Base-by-base conservation (phyloP, 805 yeast genomes). In the Yueomyces sinensis region DNA sequence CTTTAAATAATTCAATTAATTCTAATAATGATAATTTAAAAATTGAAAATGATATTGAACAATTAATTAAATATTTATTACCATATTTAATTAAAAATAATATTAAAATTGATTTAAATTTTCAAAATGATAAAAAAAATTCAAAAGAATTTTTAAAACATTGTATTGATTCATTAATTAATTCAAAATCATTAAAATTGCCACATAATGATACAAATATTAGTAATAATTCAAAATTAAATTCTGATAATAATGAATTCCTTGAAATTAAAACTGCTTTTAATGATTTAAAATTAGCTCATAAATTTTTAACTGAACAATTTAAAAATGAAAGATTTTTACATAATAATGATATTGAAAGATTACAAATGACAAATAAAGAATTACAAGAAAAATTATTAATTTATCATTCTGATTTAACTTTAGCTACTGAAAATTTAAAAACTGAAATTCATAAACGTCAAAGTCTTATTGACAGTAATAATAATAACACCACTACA, bases 221-320 rank as follows among this genome's bases (percentile, higher is more conserved):
- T 3, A 25, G 22, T n/a, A 20, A 11, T 2, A 16, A n/a, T n/a
- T 17, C 30, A 24, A 9, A 17, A 16, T n/a, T 15, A 4, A 14
- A 13, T 18, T 25, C 31, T 6, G 14, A 15, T 4, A 17, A 11
- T 16, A 37, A 32, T 1, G 36, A 40, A 16, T n/a, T 35, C 18
- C 46, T 46, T 13, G 52, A 43, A 16, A 58, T 70, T 45, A 66
- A 65, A 41, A 71, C 79, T 0, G 84, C 86, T 0, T 58, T 80
- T 33, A 68, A 65, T 37, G 91, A 80, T 50, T 60, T 80, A 34
- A 75, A 78, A 42, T 70, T 80, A 49, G 79, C 84, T 3, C 84
- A 79, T 52, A 74, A 67, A 39, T 80, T 76, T 47, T 58, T 80
- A 36, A 66, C 78, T 2, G 72, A 74, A 47, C 82, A 77, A 44